Percentiles rank a stretch among this genome's conserved stretches.
Conservation (phyloP, 352 stramenopile species). For the Globisporangium takayamanum region DNA sequence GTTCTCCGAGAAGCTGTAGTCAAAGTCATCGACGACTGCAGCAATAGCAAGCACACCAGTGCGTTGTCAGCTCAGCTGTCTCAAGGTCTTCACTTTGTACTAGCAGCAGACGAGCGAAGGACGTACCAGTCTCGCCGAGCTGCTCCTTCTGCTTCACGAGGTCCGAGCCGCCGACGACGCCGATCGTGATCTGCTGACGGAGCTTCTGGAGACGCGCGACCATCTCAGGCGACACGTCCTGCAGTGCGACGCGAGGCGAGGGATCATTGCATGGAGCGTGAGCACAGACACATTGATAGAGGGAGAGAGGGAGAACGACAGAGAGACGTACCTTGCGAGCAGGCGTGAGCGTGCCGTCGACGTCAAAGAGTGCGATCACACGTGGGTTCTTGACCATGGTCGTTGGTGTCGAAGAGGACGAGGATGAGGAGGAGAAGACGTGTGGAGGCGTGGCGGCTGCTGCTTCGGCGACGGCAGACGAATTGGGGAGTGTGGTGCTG, state of each 20-base stretch:
- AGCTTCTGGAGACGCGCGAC: constrained; percentile 91
- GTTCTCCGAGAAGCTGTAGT: constrained; percentile 99
- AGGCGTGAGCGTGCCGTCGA: constrained; percentile 97
- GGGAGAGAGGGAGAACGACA: not conserved
- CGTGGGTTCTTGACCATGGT: constrained; percentile 70
- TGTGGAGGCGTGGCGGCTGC: not conserved
- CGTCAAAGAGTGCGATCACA: constrained; percentile 98
- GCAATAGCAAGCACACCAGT: not conserved
- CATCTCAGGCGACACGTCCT: constrained; percentile 90
- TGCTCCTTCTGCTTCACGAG: constrained; percentile 99
- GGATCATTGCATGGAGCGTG: not conserved
- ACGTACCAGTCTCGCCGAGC: constrained; percentile 88
- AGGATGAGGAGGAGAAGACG: not conserved
- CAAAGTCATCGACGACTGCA: constrained; percentile 91
- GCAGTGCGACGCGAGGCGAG: not conserved
- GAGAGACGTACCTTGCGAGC: constrained; percentile 73
- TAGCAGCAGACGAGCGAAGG: not conserved
- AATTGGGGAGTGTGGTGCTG: no score
- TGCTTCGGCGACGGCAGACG: no score
- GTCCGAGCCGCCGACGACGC: constrained; percentile 97
- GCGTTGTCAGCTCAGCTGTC: no score
- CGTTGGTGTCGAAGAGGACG: not conserved
- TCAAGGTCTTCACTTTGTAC: no score
- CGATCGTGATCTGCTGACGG: constrained; percentile 92
- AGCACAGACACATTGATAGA: not conserved